Base-by-base conservation (phyloP, 495 filamentous ascomycete genomes). In the Trichodelitschia bisporula region DNA sequence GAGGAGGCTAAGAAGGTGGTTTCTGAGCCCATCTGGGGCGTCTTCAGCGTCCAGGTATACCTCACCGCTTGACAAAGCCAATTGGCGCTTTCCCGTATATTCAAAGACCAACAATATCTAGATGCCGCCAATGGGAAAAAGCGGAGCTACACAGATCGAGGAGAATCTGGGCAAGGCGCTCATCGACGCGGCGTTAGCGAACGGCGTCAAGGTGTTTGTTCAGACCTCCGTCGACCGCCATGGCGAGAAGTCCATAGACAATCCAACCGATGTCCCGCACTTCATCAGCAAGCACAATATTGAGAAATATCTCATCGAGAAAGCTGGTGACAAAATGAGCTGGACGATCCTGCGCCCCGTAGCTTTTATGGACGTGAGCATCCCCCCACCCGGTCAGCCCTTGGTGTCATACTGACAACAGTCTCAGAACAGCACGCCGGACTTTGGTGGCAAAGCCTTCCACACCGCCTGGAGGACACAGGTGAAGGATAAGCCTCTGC, bases 211-310 rank as follows among this genome's bases (percentile, higher is more conserved):
- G 26, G 57, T 64, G 42, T 69, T 77, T 45, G 62, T 77, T 12
- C 74, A 74, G 47, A 56, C 51, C 15, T 69, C 63, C 19, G 69
- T 75, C 8, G 74, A 77, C 37, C 66, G 71, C 13, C 69, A 69
- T 30, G 71, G 69, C 27, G 56, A 65, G 1, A 45, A 41, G 23
- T 64, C 57, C 30, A 58, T 56, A 40, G 38, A 51, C 11, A 69
- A 61, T 36, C 75, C 73, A 1, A 37, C 54, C 1, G 48, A 8
- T 6, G 27, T 76, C 29, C 59, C 61, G 25, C 71, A 77, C 43
- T 78, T 76, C 46, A 41, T 49, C 29, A 46, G 40, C 45, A 78
- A 78, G 48, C 62, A 72, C 39, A 45, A 65, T 18, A 61, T 77
- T 44, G 70, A 78, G 51, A 29, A 55, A 27, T 53, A 77, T 38